Evolutionary conservation across 768 basidiomycete genomes (phyloP), one percentile per base, ranked within the genome.

Genomic region (Suillus bovinus): DNA sequence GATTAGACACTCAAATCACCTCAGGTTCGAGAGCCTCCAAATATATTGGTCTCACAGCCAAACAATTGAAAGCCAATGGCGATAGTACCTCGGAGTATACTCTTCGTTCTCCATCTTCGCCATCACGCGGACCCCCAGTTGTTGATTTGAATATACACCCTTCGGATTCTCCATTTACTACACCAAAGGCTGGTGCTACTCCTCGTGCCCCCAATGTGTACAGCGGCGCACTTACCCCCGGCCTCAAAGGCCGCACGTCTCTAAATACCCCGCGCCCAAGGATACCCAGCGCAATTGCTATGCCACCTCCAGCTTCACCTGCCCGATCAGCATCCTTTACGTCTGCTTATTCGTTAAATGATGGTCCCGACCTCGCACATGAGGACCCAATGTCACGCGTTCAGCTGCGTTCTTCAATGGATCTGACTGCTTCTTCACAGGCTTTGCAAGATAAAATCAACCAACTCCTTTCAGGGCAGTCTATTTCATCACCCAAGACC

Each of bases 21-120:
- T 87, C 86, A 7, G 93, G 93, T 4, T 93, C 93, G 3, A 81
- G 94, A 50, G 93, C 94, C 11, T 89, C 90, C 47, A 91, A 89
- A 72, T 95, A 94, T 71, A 79, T 89, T 36, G 86, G 87, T 17
- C 86, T 94, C 84, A 95, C 92, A 1, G 93, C 93, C 0, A 86
- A 89, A 70, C 91, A 94, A 67, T 82, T 96, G 63, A 85, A 74
- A 70, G 60, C 59, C 22, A 50, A 41, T 11, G 39, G 58, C 10
- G 56, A 62, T 34, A 57, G 69, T 22, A 52, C 58, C 59, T 63
- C 59, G 34, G 73, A 72, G 49, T 60, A 64, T 57, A 63, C 55
- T 58, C 69, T 69, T 53, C 69, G 63, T 58, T 71, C 74, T 46
- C 72, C 76, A 14, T 74, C 78, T 33, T 76, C 73, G 14, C 74